Percentiles rank a stretch among this genome's conserved stretches.
phyloP scores from a whole-genome alignment of 192 early-diverging fungal genomes.

The Coemansia sp. region DNA sequence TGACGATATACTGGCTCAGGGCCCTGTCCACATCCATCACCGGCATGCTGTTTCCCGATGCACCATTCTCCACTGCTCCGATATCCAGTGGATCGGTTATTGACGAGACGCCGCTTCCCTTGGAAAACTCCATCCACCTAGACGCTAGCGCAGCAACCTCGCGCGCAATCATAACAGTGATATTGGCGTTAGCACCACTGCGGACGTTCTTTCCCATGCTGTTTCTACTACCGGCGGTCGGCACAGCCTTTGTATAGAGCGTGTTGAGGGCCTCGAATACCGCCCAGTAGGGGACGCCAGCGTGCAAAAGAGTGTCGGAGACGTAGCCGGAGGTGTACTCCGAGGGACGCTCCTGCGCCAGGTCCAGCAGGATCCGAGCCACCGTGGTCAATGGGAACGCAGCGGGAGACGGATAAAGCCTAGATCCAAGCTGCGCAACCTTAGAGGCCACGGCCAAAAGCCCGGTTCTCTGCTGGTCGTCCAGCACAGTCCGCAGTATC shows the following conservation, averaged over 20 bases:
- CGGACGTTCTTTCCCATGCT: neutral
- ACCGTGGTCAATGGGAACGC: conserved; percentile 38
- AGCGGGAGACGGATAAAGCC: conserved; percentile 41
- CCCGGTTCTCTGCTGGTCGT: conserved; percentile 25
- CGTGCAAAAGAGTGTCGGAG: conserved; percentile 20
- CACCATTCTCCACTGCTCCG: neutral
- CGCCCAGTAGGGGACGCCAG: conserved; percentile 27
- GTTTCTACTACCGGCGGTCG: neutral
- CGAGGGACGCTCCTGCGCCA: conserved; percentile 17
- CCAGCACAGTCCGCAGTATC: conserved; percentile 30
- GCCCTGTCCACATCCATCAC: conserved; percentile 45
- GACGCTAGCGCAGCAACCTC: conserved; percentile 26
- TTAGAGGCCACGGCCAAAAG: conserved; percentile 30
- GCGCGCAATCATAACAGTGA: conserved; percentile 18
- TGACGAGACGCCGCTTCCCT: neutral
- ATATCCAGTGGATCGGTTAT: neutral
- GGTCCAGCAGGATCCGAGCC: conserved; percentile 18
- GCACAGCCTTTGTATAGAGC: conserved; percentile 5
- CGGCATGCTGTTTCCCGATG: conserved; percentile 20
- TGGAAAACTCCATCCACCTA: conserved; percentile 25
- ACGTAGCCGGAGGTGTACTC: conserved; percentile 29
- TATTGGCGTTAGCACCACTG: neutral
- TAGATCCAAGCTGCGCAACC: conserved; percentile 22
- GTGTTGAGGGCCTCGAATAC: conserved; percentile 39
- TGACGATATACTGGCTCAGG: conserved; percentile 52